Evolutionary conservation across 2,329 filamentous ascomycete species (phyloP).

Genomic region (Fusarium sp.): DNA sequence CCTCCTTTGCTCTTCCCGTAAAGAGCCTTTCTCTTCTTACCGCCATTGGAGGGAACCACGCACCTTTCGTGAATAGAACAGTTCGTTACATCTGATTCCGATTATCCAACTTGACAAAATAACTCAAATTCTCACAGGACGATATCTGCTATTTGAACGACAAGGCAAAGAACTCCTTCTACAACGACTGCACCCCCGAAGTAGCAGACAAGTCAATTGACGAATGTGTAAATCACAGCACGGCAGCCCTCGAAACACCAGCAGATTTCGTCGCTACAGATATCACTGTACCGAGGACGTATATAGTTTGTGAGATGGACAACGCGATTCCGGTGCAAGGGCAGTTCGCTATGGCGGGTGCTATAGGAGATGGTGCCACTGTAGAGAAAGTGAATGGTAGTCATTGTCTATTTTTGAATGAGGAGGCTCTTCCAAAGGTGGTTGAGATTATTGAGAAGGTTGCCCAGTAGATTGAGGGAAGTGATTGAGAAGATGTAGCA

Average conservation of each 20-base stretch:
- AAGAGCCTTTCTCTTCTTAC: neutral
- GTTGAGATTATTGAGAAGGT: neutral
- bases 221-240: constrained; percentile 27
- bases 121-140: neutral
- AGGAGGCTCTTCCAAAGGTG: neutral
- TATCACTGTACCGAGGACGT: constrained; percentile 40
- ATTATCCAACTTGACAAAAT: accelerated
- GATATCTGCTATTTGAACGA: constrained; percentile 12
- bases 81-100: neutral
- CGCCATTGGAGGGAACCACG: neutral
- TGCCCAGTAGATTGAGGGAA: accelerated
- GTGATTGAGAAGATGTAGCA: too few relatives aligned
- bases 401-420: neutral
- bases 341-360: constrained; percentile 38
- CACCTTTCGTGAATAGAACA: constrained; percentile 5
- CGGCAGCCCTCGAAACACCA: constrained; percentile 21
- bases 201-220: neutral
- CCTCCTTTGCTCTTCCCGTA: constrained; percentile 40
- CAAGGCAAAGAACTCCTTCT: neutral
- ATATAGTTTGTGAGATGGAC: constrained; percentile 44
- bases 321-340: constrained; percentile 24
- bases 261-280: constrained; percentile 38
- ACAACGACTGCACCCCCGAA: neutral
- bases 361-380: neutral
- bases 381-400: neutral